Evolutionary conservation across 2,329 filamentous ascomycete genomes (phyloP), one percentile per base, ranked within the genome.

Genomic region (Cylindrodendrum hubeiense): DNA sequence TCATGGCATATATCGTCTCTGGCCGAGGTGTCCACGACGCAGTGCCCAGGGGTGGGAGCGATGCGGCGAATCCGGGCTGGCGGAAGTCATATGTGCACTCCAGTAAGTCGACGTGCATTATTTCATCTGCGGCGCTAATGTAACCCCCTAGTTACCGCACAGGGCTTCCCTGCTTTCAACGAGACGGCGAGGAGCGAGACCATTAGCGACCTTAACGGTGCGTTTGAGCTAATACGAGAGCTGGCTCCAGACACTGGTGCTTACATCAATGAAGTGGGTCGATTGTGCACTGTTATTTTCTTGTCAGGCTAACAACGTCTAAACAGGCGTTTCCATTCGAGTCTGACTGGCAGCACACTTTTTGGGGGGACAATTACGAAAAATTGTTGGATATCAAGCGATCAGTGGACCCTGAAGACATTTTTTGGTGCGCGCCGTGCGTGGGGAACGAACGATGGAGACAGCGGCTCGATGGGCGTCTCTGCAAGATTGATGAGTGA

Each of bases 61-160:
- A 84, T 30, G 77, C 85, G 0, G 80, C 86, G 3, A 82, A 83
- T 39, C 85, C 86, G 0, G 84, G 84, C 0, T 90, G 86, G 85
- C 79, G 87, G 17, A 81, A 69, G 13, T 78, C 83, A 0, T 79
- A 81, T 19, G 73, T 82, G 3, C 83, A 84, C 54, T 67, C 77
- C 0, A 67, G 84, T 84, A 73, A 74, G 81, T 79, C 50, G 5
- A 15, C 71, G 8, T 39, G n/a, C 77, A 64, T 77, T 77, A 19
- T 60, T 75, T 2, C 0, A 1, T 0, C 0, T 6, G 2, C 9
- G 1, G 58, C 5, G 0, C 46, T 51, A 1, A 12, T 1, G 0
- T 7, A n/a, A 3, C 7, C 1, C 46, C 3, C 8, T 44, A 81
- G 79, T 76, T 4, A 75, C 71, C 6, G 72, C 71, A 0, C 49